Evolutionary conservation across 2,329 filamentous ascomycete species (phyloP).

Genomic region (Verticillium zaregamsianum): DNA sequence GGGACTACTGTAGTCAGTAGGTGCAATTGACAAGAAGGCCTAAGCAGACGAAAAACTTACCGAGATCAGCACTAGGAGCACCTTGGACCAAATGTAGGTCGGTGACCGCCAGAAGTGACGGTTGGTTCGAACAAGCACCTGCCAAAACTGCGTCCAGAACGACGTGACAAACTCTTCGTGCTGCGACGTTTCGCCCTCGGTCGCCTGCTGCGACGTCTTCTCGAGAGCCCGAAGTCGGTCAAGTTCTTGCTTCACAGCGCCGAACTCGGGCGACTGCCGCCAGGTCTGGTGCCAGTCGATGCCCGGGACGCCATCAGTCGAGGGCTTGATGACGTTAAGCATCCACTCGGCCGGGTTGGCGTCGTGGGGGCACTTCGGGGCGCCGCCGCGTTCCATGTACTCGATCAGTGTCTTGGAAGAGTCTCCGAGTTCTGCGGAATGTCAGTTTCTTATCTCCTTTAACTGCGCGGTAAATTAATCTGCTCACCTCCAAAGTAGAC

Average conservation of each 20-base stretch:
- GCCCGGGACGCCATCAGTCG: constrained; percentile 28
- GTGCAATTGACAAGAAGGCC: constrained; percentile 1
- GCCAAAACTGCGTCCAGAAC: constrained; percentile 54
- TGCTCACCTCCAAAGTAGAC: constrained; percentile 54
- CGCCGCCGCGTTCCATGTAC: constrained; percentile 61
- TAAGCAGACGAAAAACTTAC: neutral
- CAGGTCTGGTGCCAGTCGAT: constrained; percentile 30
- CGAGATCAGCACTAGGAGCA: constrained; percentile 41
- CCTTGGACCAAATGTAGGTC: constrained; percentile 66
- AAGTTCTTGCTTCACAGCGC: constrained; percentile 20
- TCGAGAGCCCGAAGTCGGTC: constrained; percentile 14
- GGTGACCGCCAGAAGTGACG: constrained; percentile 71
- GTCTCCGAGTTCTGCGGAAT: constrained; percentile 18
- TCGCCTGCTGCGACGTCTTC: constrained; percentile 28
- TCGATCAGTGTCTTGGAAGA: constrained; percentile 42
- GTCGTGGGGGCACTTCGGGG: constrained; percentile 42
- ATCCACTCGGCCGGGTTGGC: constrained; percentile 68
- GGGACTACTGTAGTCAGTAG: constrained; percentile 12
- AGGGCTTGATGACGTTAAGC: constrained; percentile 36
- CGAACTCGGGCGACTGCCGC: constrained; percentile 23
- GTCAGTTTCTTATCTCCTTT: neutral
- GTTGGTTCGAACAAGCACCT: constrained; percentile 60
- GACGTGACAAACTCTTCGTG: constrained; percentile 66
- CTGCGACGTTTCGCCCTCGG: constrained; percentile 11
- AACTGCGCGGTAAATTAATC: neutral